Percentiles rank a stretch among this genome's conserved stretches.
Evolutionary conservation across 1,284 basidiomycete species (phyloP).

Genomic region (Violaceomyces palustris): DNA sequence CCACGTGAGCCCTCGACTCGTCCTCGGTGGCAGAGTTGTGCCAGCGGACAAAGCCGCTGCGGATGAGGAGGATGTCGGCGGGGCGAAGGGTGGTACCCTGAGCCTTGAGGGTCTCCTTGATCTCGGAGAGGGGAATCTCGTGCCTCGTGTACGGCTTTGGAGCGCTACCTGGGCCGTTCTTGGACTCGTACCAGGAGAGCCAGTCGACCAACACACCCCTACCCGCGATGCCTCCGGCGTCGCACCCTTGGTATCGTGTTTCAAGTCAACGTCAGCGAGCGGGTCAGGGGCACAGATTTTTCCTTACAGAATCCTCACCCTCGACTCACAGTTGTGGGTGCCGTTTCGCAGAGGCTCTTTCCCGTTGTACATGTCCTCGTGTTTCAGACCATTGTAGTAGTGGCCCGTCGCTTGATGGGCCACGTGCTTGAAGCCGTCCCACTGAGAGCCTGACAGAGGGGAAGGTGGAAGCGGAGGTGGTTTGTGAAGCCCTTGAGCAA

Average conservation of each 20-base stretch:
- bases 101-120: constrained; percentile 16
- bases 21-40: constrained; percentile 11
- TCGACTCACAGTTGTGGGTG: too few species aligned
- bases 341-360: too few species aligned
- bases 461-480: too few species aligned
- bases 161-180: constrained; percentile 5
- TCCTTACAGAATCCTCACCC: too few species aligned
- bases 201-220: constrained; percentile 24
- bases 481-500: too few species aligned
- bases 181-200: constrained; percentile 29
- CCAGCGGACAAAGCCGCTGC: constrained; percentile 23
- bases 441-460: too few species aligned
- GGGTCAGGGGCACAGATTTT: too few species aligned
- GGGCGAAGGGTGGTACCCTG: constrained; percentile 9
- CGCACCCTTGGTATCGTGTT: constrained; percentile 19
- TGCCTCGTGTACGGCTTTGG: constrained; percentile 14
- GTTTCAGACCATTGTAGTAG: constrained; percentile 22
- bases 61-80: constrained; percentile 15
- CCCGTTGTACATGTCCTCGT: constrained; percentile 19
- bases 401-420: constrained; percentile 11
- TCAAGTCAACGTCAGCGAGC: too few species aligned
- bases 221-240: constrained; percentile 17
- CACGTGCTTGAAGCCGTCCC: constrained; percentile 29
- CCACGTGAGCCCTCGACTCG: constrained; percentile 15
- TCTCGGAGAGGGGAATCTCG: constrained; percentile 14